These are phyloP conservation scores for Vickermania spadyakhi DNA, from an alignment of 208 protist species.

Conservation along the genomic window DNA sequence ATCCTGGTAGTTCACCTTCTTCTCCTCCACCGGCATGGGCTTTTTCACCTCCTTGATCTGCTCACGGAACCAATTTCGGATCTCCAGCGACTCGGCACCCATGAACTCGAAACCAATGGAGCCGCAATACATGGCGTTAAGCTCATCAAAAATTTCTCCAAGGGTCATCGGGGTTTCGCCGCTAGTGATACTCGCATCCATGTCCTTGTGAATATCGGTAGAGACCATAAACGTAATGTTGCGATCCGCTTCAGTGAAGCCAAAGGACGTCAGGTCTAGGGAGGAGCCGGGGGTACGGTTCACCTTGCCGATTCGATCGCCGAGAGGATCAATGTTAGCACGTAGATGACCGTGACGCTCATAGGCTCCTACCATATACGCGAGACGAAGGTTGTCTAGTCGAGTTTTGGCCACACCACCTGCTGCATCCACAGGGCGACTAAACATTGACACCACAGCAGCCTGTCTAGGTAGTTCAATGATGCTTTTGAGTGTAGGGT, in stretches of 20 bases:
- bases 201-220: slow-evolving; percentile 37
- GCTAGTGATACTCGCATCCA: slow-evolving; percentile 65
- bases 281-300: slow-evolving; percentile 13
- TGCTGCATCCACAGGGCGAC: slow-evolving; percentile 44
- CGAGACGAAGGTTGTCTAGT: slow-evolving; percentile 83
- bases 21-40: slow-evolving; percentile 44
- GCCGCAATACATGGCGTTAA: slow-evolving; percentile 85
- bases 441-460: slow-evolving; percentile 68
- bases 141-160: slow-evolving; percentile 55
- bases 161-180: slow-evolving; percentile 68
- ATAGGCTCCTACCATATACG: slow-evolving; percentile 86
- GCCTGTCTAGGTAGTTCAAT: slow-evolving; percentile 25
- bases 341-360: slow-evolving; percentile 79
- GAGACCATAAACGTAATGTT: slow-evolving; percentile 71
- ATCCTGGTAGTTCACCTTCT: slow-evolving; percentile 52
- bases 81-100: slow-evolving; percentile 90
- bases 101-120: slow-evolving; percentile 95
- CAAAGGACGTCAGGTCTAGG: slow-evolving; percentile 62
- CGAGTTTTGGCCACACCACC: slow-evolving; percentile 68
- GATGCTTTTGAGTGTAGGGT: slow-evolving; percentile 70
- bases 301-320: slow-evolving; percentile 11
- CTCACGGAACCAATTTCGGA: slow-evolving; percentile 94
- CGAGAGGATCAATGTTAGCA: slow-evolving; percentile 71
- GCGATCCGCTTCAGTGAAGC: slow-evolving; percentile 74
- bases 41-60: slow-evolving; percentile 71